Percentiles rank a stretch among this genome's conserved stretches.
These are phyloP conservation scores for Candida taoyuanica DNA, from an alignment of 805 yeast species.

Conservation along the genomic window DNA sequence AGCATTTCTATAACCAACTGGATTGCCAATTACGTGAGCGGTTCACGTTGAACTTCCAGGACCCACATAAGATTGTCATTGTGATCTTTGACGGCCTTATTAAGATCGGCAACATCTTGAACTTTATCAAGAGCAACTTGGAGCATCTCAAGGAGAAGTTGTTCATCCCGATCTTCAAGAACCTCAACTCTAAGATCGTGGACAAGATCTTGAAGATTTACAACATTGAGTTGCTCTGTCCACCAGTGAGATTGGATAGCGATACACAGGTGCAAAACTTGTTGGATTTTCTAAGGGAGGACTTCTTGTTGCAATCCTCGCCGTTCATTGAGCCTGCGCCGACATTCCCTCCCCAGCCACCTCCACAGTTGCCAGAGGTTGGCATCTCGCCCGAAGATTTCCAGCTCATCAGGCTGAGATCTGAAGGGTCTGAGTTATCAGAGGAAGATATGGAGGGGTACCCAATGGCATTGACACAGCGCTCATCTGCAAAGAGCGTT, in stretches of 20 bases:
- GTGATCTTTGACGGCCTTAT: conserved; percentile 27
- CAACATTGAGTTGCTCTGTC: conserved; percentile 20
- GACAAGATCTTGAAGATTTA: conserved; percentile 18
- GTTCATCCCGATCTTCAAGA: conserved; percentile 25
- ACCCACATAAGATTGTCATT: conserved; percentile 17
- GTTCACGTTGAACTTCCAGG: conserved; percentile 21
- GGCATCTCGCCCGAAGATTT: conserved; percentile 3
- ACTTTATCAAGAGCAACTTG: conserved; percentile 20
- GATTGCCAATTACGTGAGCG: conserved; percentile 11
- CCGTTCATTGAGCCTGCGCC: not conserved
- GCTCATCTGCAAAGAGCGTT: conserved; percentile 8
- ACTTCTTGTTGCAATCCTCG: conserved; percentile 9
- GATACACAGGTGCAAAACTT: conserved; percentile 18
- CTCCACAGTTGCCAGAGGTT: conserved; percentile 4
- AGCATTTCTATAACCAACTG: conserved; percentile 17
- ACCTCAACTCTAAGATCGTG: conserved; percentile 20
- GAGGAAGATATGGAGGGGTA: not conserved
- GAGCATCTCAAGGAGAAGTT: conserved; percentile 10
- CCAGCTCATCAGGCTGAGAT: conserved; percentile 4
- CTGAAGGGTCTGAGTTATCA: not conserved
- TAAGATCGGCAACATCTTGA: conserved; percentile 28
- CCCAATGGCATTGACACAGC: not conserved
- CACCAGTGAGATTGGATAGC: conserved; percentile 23
- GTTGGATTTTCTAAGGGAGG: conserved; percentile 20
- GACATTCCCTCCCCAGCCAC: not conserved